Base-by-base conservation (phyloP, 2,329 filamentous ascomycete species). In the Phaeosphaeriaceae sp. region DNA sequence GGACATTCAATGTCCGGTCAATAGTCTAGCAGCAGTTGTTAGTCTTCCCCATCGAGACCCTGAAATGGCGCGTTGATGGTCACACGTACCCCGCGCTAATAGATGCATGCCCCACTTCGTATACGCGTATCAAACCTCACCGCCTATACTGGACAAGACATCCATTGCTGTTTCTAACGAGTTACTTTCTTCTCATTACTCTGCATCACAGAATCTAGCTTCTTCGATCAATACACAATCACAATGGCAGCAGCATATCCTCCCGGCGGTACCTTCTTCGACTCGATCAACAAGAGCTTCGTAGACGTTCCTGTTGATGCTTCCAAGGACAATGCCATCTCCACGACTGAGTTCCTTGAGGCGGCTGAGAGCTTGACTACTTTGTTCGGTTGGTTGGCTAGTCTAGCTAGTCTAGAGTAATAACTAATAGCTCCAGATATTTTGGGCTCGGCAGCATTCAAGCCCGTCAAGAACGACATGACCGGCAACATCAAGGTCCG, bases 401-500 rank as follows among this genome's bases (percentile, higher is more conserved):
- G 23, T 15, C n/a, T 34, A 17, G 18, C 15, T 12, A 4, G 6
- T 12, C 4, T 28, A 2, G 16, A 11, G 33, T 52, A 2, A 37
- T 51, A 42, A 52, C 20, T 18, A 13, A 26, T 35, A 4, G n/a
- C 18, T 11, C 40, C 56, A 84, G 85, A 87, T 71, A 75, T 85
- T 33, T 75, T 87, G 21, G 83, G 83, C 43, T 82, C 80, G 36
- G 84, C 88, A 28, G 92, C 92, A 58, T 97, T 99, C 78, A 85
- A 82, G 46, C 89, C 90, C 20, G 93, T 97, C 72, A 97, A 96
- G 83, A 88, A 78, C 62, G 94, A 99, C 76, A 89, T 99, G 80
- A 75, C 85, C 40, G 90, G 90, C 73, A 99, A 99, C 78, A 84
- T 97, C 78, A 92, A 92, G 84, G 91, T 94, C 59, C 34, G 54